A percentile compares a stretch with the other conserved stretches of the same genome.
phyloP scores from a whole-genome alignment of 2,329 filamentous ascomycete genomes.

The Penicillium corylophilum region DNA sequence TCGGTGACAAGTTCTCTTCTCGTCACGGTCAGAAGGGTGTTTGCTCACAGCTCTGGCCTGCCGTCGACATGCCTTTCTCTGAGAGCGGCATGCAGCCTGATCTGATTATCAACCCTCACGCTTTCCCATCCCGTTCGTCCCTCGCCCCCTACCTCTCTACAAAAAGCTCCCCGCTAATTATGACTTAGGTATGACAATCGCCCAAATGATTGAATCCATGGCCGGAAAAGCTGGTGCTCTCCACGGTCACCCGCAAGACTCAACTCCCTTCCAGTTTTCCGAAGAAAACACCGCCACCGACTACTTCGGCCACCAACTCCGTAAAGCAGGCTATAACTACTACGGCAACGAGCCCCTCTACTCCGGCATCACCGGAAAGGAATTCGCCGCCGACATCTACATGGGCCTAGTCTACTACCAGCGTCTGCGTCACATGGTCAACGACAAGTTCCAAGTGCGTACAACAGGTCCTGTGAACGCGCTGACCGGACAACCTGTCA shows the following conservation, averaged over 20 bases:
- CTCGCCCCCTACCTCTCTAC: not conserved
- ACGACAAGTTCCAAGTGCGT: conserved; percentile 98
- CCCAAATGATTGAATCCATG: conserved; percentile 97
- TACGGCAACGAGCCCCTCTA: conserved; percentile 99
- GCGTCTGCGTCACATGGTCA: conserved; percentile 97
- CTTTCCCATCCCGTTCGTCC: conserved; percentile 80
- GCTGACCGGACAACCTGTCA: conserved; percentile 92
- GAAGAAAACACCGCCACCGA: conserved; percentile 89
- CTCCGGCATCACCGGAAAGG: conserved; percentile 91
- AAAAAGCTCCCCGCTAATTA: conserved; percentile 1
- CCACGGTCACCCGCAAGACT: conserved; percentile 94
- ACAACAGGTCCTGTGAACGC: conserved; percentile 90
- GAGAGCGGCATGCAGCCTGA: conserved; percentile 96
- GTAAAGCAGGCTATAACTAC: conserved; percentile 95
- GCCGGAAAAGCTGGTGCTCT: conserved; percentile 92
- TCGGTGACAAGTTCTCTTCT: conserved; percentile 98
- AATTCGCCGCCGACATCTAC: conserved; percentile 93
- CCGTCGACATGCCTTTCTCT: conserved; percentile 91
- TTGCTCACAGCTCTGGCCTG: conserved; percentile 91
- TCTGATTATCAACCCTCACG: conserved; percentile 98
- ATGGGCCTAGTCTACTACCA: conserved; percentile 98
- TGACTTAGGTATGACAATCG: conserved; percentile 82
- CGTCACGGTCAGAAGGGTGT: conserved; percentile 98
- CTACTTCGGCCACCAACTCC: conserved; percentile 93
- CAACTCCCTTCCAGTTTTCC: conserved; percentile 90